A percentile compares a stretch with the other conserved stretches of the same genome.
Evolutionary conservation across 192 early-diverging fungal species (phyloP).

Genomic region (Pilobolus umbonatus): DNA sequence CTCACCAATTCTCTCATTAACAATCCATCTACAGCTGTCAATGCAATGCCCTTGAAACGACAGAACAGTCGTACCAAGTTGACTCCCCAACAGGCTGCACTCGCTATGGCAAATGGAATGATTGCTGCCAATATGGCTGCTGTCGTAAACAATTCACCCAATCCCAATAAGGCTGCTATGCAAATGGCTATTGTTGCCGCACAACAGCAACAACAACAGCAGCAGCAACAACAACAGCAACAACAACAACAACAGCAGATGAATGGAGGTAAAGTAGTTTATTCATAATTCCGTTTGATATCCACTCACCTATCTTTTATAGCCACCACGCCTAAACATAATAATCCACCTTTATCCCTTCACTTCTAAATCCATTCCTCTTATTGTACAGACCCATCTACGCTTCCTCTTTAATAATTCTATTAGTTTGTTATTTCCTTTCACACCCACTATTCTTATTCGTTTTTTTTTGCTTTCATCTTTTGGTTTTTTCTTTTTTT

Average conservation of each 20-base stretch:
- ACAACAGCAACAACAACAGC: constrained; percentile 20
- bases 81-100: constrained; percentile 33
- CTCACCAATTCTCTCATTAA: not conserved
- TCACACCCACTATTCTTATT: no score
- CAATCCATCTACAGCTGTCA: not conserved
- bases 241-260: constrained; percentile 7
- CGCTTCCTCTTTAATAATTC: no score
- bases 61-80: constrained; percentile 20
- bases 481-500: no score
- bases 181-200: constrained; percentile 8
- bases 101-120: constrained; percentile 30
- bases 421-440: no score
- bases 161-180: constrained; percentile 8
- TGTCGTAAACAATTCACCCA: constrained; percentile 3
- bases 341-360: constrained; percentile 8
- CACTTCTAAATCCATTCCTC: no score
- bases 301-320: not conserved
- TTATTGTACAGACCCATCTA: no score
- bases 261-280: not conserved
- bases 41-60: constrained; percentile 18
- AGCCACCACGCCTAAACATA: not conserved
- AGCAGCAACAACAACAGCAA: constrained; percentile 14
- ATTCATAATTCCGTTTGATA: not conserved
- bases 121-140: constrained; percentile 30
- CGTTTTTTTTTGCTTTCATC: no score